Base-by-base conservation (phyloP, 1,284 basidiomycete species). In the Fomitiporia mediterranea region DNA sequence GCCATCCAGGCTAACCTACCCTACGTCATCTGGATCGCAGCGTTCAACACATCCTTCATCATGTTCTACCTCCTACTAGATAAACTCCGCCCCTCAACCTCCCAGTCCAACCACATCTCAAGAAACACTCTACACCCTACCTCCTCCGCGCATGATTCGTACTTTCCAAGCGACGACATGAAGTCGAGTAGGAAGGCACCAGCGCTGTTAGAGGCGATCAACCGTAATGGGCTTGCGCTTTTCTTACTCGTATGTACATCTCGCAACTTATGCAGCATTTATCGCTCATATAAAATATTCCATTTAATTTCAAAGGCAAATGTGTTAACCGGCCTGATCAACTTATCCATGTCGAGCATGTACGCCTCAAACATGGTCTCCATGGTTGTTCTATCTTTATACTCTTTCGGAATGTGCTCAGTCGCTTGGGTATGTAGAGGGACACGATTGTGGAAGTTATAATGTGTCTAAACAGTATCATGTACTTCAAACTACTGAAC, bases 11-110 rank as follows among this genome's bases (percentile, higher is more conserved):
- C 87, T 44, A 98, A 99, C 65, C 64, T 93, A 23, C 78, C 87
- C 1, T 99, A 99, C 69, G 84, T 96, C 39, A 69, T 94, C 23
- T 98, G 94, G 94, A 82, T 90, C 5, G 80, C 82, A 0, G 94
- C 93, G 1, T 97, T 86, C 81, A 99, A 98, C 69, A 85, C 88
- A 0, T 80, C 84, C 1, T 94, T 95, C 72, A 73, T 98, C 19
- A 76, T 94, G 7, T 83, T 82, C 1, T 97, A 98, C 69, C 75
- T 94, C 47, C 61, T 85, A 19, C 72, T 98, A 30, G 91, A 96
- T 65, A 75, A 86, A 51, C 63, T 76, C 34, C 53, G 39, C 23
- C 28, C 44, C 32, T 55, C 59, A 17, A 25, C 35, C 37, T 21
- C 17, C 38, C n/a, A 3, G 6, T 47, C 13, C 38, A 17, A 15